These are phyloP conservation scores for Clitoria ternatea DNA, from an alignment of 306 rosid species.

Conservation along the genomic window DNA sequence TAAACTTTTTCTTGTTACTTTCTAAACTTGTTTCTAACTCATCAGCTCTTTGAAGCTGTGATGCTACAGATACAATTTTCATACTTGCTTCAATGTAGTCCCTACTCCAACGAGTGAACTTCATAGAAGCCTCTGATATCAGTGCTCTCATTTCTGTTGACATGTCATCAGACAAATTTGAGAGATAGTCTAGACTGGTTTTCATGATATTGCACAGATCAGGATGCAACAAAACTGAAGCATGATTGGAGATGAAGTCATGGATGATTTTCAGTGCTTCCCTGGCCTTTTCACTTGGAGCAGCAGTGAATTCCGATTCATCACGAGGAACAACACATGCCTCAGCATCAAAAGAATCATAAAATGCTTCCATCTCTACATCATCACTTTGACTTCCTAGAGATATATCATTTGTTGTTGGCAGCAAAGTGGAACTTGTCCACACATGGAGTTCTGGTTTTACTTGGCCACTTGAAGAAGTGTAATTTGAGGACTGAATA, in stretches of 20 bases:
- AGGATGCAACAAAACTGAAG: neutral
- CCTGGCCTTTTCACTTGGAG: neutral
- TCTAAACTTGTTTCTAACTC: neutral
- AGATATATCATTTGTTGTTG: too few relatives aligned
- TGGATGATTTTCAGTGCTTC: neutral
- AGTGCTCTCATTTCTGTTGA: neutral
- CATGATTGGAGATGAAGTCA: neutral
- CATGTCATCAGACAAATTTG: neutral
- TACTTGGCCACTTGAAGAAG: too few relatives aligned
- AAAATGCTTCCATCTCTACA: conserved; percentile 1
- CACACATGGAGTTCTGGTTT: too few relatives aligned
- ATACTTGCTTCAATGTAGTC: neutral
- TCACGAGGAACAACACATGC: too few relatives aligned
- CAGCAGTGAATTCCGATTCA: neutral
- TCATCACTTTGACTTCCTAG: neutral
- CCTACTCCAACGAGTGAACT: neutral
- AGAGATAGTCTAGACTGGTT: neutral
- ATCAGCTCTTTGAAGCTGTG: neutral
- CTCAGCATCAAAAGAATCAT: conserved; percentile 1
- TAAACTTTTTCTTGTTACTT: conserved; percentile 2
- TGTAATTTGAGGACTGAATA: neutral
- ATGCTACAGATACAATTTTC: neutral
- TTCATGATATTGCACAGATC: neutral
- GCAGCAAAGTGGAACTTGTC: too few relatives aligned
- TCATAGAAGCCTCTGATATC: neutral